These are phyloP conservation scores for Xylaria hypoxylon DNA, from an alignment of 2,329 filamentous ascomycete genomes.

Conservation along the genomic window DNA sequence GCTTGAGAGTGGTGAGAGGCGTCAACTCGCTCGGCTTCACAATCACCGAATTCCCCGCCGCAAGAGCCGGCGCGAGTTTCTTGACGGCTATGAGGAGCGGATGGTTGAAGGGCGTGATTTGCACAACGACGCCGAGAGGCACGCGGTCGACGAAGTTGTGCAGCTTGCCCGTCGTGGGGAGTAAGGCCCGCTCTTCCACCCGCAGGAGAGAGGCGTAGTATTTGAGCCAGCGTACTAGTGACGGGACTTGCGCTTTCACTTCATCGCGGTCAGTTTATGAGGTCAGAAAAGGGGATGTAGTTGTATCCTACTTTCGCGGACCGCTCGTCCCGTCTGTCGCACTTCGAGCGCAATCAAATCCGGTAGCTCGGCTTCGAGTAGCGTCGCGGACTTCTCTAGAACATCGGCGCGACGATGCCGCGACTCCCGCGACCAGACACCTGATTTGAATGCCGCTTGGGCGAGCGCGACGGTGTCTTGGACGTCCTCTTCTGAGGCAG, in stretches of 20 bases:
- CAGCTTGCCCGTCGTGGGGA: constrained; percentile 72
- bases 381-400: constrained; percentile 68
- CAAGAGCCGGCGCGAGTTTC: constrained; percentile 71
- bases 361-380: constrained; percentile 65
- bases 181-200: constrained; percentile 73
- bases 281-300: not conserved
- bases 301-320: constrained; percentile 65
- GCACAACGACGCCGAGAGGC: constrained; percentile 68
- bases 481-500: constrained; percentile 60
- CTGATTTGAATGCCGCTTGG: constrained; percentile 61
- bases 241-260: constrained; percentile 74
- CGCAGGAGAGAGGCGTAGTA: constrained; percentile 76
- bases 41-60: constrained; percentile 69
- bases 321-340: constrained; percentile 73
- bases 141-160: constrained; percentile 67
- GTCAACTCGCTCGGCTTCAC: constrained; percentile 73
- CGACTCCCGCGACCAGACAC: constrained; percentile 67
- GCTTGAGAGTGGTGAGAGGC: constrained; percentile 69
- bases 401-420: constrained; percentile 70
- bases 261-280: not conserved
- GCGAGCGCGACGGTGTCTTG: constrained; percentile 56
- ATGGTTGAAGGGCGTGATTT: constrained; percentile 70
- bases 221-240: constrained; percentile 75
- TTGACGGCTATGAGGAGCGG: constrained; percentile 68
- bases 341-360: constrained; percentile 73